A percentile compares a stretch with the other conserved stretches of the same genome.
Evolutionary conservation across 1,284 basidiomycete species (phyloP).

Genomic region (Leucoagaricus sp.): DNA sequence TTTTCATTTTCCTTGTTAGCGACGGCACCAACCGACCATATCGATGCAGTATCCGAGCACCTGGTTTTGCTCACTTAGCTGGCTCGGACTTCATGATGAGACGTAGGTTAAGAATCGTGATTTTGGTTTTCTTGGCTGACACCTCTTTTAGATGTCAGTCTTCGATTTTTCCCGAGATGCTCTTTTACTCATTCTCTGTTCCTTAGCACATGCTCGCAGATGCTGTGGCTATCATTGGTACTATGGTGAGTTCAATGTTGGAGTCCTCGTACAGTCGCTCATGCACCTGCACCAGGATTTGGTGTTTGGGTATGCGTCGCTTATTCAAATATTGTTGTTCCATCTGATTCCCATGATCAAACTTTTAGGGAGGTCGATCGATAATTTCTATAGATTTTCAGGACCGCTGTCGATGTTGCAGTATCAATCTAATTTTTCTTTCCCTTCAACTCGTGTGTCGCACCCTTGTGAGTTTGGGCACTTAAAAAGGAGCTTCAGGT

Average conservation of each 20-base stretch:
- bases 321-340: not conserved
- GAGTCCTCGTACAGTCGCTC: conserved; percentile 16
- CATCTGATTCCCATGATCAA: conserved; percentile 5
- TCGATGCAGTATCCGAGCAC: conserved; percentile 92
- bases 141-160: conserved; percentile 53
- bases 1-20: conserved; percentile 35
- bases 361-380: conserved; percentile 45
- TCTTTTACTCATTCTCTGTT: conserved; percentile 27
- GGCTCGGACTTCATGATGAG: conserved; percentile 96
- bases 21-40: conserved; percentile 94
- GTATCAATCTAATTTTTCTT: conserved; percentile 10
- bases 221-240: conserved; percentile 92
- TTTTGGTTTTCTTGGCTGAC: conserved; percentile 12
- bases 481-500: not conserved
- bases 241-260: conserved; percentile 65
- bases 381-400: conserved; percentile 24
- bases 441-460: not conserved
- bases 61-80: conserved; percentile 91
- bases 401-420: conserved; percentile 21
- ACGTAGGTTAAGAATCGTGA: conserved; percentile 49
- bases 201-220: conserved; percentile 86
- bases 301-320: conserved; percentile 40
- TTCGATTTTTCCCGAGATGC: conserved; percentile 14
- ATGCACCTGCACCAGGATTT: conserved; percentile 32
- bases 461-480: not conserved